These are phyloP conservation scores for Ulota crispa DNA, from an alignment of 225 moss, liverwort and hornwort species.

Conservation along the genomic window DNA sequence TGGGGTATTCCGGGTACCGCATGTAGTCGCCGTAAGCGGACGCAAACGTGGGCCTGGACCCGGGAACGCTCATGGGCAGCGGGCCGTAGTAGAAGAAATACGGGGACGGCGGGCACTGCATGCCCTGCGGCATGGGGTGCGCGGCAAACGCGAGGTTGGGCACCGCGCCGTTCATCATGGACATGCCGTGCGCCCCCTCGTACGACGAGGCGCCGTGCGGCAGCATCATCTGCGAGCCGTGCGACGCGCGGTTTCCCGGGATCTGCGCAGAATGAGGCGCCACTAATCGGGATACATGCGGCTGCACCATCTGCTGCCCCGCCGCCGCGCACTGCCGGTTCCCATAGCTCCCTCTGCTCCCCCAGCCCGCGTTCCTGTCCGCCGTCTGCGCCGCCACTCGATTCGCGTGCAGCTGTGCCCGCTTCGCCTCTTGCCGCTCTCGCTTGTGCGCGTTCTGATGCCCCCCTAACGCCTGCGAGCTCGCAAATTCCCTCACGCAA, in stretches of 20 bases:
- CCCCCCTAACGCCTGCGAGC: constrained; percentile 94
- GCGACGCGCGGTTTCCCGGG: constrained; percentile 23
- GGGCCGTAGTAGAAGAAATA: constrained; percentile 61
- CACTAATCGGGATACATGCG: constrained; percentile 38
- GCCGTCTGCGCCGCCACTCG: constrained; percentile 67
- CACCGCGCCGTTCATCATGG: constrained; percentile 34
- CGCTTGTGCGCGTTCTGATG: constrained; percentile 98
- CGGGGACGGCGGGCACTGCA: constrained; percentile 54
- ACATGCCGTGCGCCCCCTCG: constrained; percentile 51
- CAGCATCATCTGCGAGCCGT: constrained; percentile 35
- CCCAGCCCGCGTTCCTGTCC: constrained; percentile 56
- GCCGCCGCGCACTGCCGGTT: constrained; percentile 37
- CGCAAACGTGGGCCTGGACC: constrained; percentile 47
- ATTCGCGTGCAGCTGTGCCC: constrained; percentile 86
- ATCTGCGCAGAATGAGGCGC: constrained; percentile 42
- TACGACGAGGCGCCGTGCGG: constrained; percentile 27
- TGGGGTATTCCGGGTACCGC: constrained; percentile 43
- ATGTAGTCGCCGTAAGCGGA: constrained; percentile 38
- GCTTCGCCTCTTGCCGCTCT: constrained; percentile 88
- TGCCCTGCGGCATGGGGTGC: constrained; percentile 47
- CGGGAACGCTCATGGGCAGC: constrained; percentile 47
- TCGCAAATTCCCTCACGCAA: constrained; percentile 81
- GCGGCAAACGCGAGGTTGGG: constrained; percentile 29
- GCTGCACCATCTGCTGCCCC: constrained; percentile 35
- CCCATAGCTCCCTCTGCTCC: constrained; percentile 46